Base-by-base conservation (phyloP, 1,284 basidiomycete species). In the Apiotrichum sp. region DNA sequence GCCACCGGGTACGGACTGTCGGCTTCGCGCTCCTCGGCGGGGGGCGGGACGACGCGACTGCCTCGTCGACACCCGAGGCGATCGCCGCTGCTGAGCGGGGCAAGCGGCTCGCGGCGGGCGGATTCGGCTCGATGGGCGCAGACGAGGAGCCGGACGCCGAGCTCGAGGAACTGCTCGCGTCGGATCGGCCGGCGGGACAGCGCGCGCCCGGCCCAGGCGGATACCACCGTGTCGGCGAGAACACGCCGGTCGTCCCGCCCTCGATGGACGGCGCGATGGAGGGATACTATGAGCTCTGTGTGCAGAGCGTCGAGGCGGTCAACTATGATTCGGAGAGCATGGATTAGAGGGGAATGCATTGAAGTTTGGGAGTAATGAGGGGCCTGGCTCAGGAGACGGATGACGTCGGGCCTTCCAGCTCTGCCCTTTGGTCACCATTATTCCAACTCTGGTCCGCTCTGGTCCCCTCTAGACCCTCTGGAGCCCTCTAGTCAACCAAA, bases 241-340 rank as follows among this genome's bases (percentile, higher is more conserved):
- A 41, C 16, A 35, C 52, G 4, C 45, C 39, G 11, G 50, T 61
- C 16, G 54, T 55, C 11, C 52, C 44, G 36, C 35, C 40, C 3
- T 10, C 33, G 29, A 53, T 46, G 7, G 53, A 36, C 8, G 35
- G 31, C 11, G 54, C 48, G 3, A 16, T 38, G 16, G 71, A 74
- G 53, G 76, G 75, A n/a, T 76, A 75, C 61, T 80, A 74, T 57
- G 78, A 80, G 65, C 63, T 80, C 14, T 76, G 76, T 45, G 55
- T 80, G 8, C 67, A 73, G 52, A 68, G 66, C 41, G 74, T 78
- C 9, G 65, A 75, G 52, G 75, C 74, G 8, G 71, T 76, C 40
- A 67, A 64, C 43, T 70, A 66, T 58, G 70, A 75, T 56, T 67
- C 72, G 5, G 72, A 71, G 63, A 36, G 38, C 7, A 14, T 48